These are phyloP conservation scores for Colletotrichum acutatum DNA, from an alignment of 2,329 filamentous ascomycete genomes.

Conservation along the genomic window DNA sequence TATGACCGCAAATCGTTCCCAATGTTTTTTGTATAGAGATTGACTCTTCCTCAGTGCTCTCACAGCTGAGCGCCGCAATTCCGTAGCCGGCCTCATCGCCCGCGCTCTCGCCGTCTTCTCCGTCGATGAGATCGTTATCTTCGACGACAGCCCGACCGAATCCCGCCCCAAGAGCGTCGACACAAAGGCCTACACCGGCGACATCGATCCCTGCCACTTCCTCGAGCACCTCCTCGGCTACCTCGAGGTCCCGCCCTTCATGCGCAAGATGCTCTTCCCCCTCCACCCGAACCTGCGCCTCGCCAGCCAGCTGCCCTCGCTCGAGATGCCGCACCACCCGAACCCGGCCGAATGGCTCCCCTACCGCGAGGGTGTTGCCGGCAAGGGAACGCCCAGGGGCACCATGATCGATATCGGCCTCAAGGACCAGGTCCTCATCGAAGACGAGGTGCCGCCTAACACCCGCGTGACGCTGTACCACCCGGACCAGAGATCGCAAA, in stretches of 20 bases:
- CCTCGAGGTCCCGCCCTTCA: conserved; percentile 85
- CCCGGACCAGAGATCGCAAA: conserved; percentile 56
- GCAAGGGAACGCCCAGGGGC: conserved; percentile 57
- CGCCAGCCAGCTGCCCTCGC: conserved; percentile 77
- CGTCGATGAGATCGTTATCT: conserved; percentile 86
- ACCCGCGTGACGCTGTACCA: conserved; percentile 81
- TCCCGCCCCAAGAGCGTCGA: conserved; percentile 60
- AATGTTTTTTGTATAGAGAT: background rate
- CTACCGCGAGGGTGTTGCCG: conserved; percentile 81
- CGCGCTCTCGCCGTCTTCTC: conserved; percentile 85
- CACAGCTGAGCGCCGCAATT: conserved; percentile 80
- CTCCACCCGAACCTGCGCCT: conserved; percentile 81
- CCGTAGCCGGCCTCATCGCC: conserved; percentile 79
- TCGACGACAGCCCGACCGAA: conserved; percentile 72
- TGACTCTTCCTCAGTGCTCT: conserved; percentile 62
- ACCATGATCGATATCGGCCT: conserved; percentile 70
- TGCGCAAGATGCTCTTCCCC: conserved; percentile 80
- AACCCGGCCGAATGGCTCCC: conserved; percentile 80
- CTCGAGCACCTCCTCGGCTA: conserved; percentile 82
- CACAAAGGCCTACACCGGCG: conserved; percentile 71
- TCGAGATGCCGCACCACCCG: conserved; percentile 89
- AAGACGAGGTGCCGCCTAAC: conserved; percentile 71
- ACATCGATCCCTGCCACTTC: conserved; percentile 82
- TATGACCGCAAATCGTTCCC: conserved; percentile 49
- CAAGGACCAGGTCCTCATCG: conserved; percentile 65